phyloP scores from a whole-genome alignment of 1,284 basidiomycete genomes.

The Testicularia cyperi region DNA sequence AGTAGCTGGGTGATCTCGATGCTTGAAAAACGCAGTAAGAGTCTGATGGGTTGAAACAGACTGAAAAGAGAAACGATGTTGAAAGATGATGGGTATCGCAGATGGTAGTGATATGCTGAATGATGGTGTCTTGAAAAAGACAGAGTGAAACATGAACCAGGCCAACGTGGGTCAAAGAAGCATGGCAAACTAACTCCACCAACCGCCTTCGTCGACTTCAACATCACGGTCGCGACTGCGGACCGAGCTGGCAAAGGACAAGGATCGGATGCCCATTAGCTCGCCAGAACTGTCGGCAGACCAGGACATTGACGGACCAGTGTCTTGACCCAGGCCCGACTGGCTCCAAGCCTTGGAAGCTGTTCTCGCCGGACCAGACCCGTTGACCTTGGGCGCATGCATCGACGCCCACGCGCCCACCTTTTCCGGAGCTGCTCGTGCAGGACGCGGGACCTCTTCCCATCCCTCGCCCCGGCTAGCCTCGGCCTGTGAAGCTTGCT shows the following conservation, averaged over 20 bases:
- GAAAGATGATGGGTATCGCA: too few species aligned
- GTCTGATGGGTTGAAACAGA: too few species aligned
- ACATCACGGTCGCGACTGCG: slow-evolving; percentile 13
- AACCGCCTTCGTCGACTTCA: slow-evolving; percentile 32
- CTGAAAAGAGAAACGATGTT: too few species aligned
- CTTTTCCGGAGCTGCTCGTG: neutral
- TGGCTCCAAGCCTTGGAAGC: neutral
- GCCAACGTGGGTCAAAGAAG: too few species aligned
- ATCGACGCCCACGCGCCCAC: slow-evolving; percentile 28
- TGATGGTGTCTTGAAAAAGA: too few species aligned
- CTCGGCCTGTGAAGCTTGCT: too few species aligned
- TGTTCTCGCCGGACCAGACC: neutral
- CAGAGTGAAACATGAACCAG: too few species aligned
- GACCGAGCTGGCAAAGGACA: slow-evolving; percentile 11
- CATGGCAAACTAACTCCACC: slow-evolving; percentile 44
- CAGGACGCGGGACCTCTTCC: slow-evolving; percentile 6
- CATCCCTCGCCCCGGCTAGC: too few species aligned
- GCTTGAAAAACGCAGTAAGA: too few species aligned
- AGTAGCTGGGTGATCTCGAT: too few species aligned
- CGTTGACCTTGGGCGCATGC: slow-evolving; percentile 13
- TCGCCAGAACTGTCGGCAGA: slow-evolving; percentile 1
- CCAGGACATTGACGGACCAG: neutral
- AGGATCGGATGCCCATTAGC: neutral
- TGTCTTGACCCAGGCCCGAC: neutral
- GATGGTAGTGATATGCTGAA: too few species aligned